Evolutionary conservation across 805 yeast species (phyloP), one percentile per base, ranked within the genome.

Genomic region (Saccharomycopsis olivae): DNA sequence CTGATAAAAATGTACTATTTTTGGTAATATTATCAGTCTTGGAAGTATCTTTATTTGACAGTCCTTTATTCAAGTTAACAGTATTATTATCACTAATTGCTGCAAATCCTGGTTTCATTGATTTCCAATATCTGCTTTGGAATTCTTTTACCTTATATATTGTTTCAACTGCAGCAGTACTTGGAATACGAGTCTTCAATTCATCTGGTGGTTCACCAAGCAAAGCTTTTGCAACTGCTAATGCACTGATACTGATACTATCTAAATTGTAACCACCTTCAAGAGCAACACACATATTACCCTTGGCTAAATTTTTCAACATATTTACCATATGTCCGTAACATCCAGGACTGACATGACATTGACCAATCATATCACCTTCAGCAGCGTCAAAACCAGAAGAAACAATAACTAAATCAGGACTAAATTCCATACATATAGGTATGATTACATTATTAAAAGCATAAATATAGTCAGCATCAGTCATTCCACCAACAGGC

Each of bases 351-450:
- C 95, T 71, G 2, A 92, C 94, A 56, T 85, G 94, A 58, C 96
- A 92, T 35, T 89, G 95, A 9, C 98, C 99, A 47, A 92, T 84
- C 43, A 86, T 79, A 59, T 92, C 99, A 44, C 97, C 97, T 53
- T 85, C 95, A 1, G 99, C 99, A 16, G 98, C 98, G 62, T 92
- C 99, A 52, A 92, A 92, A 0, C 99, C 99, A 1, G 97, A 78
- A 15, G 95, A 84, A 24, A 92, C 78, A 27, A 92, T 85, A 3
- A 88, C 89, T 48, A 92, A 67, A 61, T 92, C 98, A 0, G 99
- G 96, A 53, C 78, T 78, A 53, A 80, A 92, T 57, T 92, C 98
- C 42, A 76, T 61, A 40, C 92, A 80, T 36, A 87, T 75, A 0
- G 98, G 98, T 73, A 92, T 72, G 10, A 92, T 72, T 14, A 89